phyloP scores from a whole-genome alignment of 169 alveolate species.

The Besnoitia besnoiti region DNA sequence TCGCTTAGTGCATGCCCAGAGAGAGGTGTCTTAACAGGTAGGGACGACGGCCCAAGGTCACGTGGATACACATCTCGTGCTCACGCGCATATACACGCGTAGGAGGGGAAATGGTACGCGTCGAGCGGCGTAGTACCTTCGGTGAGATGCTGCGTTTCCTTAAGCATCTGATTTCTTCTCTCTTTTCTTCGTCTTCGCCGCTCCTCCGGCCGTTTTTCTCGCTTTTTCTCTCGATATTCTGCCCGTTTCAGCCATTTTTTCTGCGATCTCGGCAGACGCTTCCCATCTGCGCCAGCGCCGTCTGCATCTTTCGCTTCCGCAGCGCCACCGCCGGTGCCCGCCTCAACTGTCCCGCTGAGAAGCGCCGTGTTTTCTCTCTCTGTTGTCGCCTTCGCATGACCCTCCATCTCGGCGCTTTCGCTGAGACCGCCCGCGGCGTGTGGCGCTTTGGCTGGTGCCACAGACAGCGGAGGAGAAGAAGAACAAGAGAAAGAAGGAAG shows the following conservation, averaged over 20 bases:
- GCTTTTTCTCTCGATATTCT: constrained; percentile 39
- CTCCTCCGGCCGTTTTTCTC: constrained; percentile 36
- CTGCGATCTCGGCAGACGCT: constrained; percentile 44
- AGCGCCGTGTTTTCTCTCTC: too few relatives aligned
- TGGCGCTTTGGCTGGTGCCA: too few relatives aligned
- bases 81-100: neutral
- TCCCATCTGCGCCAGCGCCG: neutral
- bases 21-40: too few relatives aligned
- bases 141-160: neutral
- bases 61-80: neutral
- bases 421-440: too few relatives aligned
- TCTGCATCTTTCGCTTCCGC: neutral
- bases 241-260: constrained; percentile 33
- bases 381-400: too few relatives aligned
- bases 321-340: neutral
- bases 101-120: too few relatives aligned
- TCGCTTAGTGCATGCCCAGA: too few relatives aligned
- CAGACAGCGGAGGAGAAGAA: neutral
- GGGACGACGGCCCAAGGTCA: too few relatives aligned
- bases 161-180: neutral
- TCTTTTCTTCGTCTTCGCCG: constrained; percentile 13
- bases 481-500: neutral
- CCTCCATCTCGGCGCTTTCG: too few relatives aligned
- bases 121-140: too few relatives aligned
- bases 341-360: too few relatives aligned